phyloP scores from a whole-genome alignment of 139 green algal genomes.

The Volvox reticuliferus region DNA sequence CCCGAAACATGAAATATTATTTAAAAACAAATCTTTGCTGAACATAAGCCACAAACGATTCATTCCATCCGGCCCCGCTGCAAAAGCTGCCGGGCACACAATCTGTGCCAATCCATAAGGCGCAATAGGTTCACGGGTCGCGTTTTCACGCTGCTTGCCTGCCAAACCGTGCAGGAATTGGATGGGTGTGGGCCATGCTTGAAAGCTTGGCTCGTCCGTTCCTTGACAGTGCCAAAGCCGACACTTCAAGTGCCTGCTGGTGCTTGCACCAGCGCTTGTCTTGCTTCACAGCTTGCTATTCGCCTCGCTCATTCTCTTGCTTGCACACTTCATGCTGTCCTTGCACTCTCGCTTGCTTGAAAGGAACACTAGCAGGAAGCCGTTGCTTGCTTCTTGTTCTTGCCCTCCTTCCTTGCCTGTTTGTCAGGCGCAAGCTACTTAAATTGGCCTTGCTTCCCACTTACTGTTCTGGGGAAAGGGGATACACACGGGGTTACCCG shows the following conservation, averaged over 20 bases:
- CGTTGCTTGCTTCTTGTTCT: conserved; percentile 25
- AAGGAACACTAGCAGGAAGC: neutral
- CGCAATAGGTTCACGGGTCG: neutral
- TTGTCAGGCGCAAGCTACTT: neutral
- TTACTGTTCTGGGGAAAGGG: no score
- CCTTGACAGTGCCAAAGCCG: neutral
- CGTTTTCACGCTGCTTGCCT: conserved; percentile 8
- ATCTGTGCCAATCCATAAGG: neutral
- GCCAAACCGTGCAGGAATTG: neutral
- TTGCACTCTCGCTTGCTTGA: neutral
- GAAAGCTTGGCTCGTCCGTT: neutral
- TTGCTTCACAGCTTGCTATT: conserved; percentile 2
- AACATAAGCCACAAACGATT: no score
- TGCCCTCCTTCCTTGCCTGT: neutral
- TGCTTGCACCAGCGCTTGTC: conserved; percentile 26
- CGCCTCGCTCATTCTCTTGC: neutral
- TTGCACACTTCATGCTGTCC: neutral
- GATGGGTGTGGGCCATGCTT: conserved; percentile 10
- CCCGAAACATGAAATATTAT: no score
- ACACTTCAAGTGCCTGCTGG: neutral
- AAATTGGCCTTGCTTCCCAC: neutral
- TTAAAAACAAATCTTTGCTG: no score
- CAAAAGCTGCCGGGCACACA: no score
- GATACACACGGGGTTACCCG: no score
- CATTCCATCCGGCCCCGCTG: no score